Evolutionary conservation across 495 filamentous ascomycete species (phyloP).

Genomic region (Chaetomium tenue): DNA sequence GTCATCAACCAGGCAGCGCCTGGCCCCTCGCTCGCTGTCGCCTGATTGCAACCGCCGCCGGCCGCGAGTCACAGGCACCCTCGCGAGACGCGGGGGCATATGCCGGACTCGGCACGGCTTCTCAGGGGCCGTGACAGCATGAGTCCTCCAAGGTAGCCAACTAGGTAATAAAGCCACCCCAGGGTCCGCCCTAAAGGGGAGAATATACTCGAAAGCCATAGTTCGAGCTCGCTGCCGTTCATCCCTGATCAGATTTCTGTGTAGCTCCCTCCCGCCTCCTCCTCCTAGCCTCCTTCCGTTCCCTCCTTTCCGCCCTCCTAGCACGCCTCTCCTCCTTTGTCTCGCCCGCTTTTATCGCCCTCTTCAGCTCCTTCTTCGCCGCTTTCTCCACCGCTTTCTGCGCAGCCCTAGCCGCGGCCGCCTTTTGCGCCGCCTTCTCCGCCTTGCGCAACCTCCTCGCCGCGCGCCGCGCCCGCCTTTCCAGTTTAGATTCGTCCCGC

Average conservation of each 20-base stretch:
- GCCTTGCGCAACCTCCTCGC: constrained; percentile 34
- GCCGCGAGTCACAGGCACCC: background rate
- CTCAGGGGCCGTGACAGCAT: background rate
- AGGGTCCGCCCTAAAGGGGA: background rate
- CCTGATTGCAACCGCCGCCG: background rate
- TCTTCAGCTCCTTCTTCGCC: constrained; percentile 27
- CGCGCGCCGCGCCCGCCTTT: constrained; percentile 38
- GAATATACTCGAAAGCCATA: background rate
- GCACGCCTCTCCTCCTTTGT: constrained; percentile 44
- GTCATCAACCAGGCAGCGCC: background rate
- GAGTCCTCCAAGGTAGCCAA: background rate
- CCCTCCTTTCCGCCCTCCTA: constrained; percentile 46
- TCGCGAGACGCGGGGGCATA: background rate
- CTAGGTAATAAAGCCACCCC: background rate
- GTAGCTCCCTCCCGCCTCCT: constrained; percentile 17
- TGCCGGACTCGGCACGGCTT: background rate
- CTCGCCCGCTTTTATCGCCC: constrained; percentile 29
- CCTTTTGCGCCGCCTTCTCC: constrained; percentile 24
- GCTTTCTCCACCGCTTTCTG: constrained; percentile 25
- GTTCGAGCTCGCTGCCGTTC: constrained; percentile 1
- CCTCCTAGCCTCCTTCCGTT: constrained; percentile 46
- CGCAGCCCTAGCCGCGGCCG: constrained; percentile 12
- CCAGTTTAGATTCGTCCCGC: constrained; percentile 40
- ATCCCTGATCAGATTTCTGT: constrained; percentile 16
- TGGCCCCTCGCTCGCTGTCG: background rate